Conservation (phyloP, 495 filamentous ascomycete species). For the Podospora pseudocomata region DNA sequence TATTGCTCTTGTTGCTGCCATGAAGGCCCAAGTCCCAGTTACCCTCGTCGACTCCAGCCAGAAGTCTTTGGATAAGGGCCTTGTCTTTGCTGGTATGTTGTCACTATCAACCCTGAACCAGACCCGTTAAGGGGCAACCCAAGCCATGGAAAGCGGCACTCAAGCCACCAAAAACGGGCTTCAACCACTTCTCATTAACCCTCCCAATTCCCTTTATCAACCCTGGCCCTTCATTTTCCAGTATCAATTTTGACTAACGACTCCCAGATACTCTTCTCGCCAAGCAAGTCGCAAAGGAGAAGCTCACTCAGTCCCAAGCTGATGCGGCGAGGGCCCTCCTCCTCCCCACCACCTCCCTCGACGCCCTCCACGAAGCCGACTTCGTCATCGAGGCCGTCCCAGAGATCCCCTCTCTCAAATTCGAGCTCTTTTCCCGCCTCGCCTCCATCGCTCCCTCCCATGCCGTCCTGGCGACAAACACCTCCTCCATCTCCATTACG, state of each 20-base stretch:
- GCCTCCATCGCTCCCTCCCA: conserved; percentile 81
- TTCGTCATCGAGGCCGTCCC: conserved; percentile 98
- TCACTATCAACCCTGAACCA: background rate
- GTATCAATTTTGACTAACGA: background rate
- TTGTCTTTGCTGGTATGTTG: conserved; percentile 77
- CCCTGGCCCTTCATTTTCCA: background rate
- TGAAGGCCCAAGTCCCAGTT: conserved; percentile 78
- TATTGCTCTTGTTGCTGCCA: conserved; percentile 91
- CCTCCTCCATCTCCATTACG: conserved; percentile 94
- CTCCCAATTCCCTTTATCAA: conserved; percentile 2
- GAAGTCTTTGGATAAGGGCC: conserved; percentile 82
- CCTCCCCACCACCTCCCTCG: conserved; percentile 65
- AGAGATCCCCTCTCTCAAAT: conserved; percentile 85
- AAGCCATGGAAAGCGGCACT: background rate
- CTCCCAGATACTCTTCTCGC: conserved; percentile 77
- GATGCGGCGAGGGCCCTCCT: conserved; percentile 66
- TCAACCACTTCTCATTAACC: background rate
- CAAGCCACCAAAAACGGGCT: background rate
- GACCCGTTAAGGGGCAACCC: background rate
- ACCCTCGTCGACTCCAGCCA: conserved; percentile 82
- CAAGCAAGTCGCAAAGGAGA: conserved; percentile 83
- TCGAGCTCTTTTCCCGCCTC: conserved; percentile 78
- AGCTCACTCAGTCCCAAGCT: conserved; percentile 74
- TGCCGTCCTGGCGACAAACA: conserved; percentile 94
- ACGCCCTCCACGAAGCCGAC: conserved; percentile 79